Conservation (phyloP, 1,284 basidiomycete species). For the Melampsora medusae region DNA sequence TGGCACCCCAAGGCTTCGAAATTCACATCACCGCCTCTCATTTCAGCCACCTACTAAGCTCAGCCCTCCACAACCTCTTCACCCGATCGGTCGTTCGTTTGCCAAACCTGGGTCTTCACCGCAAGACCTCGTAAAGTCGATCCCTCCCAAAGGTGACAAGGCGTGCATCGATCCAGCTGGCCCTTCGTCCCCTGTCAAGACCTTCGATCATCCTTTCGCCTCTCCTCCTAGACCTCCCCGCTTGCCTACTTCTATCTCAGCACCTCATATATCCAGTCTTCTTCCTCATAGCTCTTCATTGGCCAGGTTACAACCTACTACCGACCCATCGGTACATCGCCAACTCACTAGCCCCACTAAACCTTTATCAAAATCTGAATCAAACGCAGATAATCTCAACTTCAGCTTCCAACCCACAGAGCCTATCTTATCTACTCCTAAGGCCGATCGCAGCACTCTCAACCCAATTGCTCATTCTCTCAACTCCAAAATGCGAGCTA, state of each 20-base stretch:
- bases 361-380: background rate
- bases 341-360: background rate
- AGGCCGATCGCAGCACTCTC: background rate
- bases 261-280: constrained; percentile 4
- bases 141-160: background rate
- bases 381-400: background rate
- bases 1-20: background rate
- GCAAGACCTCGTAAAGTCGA: background rate
- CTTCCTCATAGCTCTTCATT: background rate
- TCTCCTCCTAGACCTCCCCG: background rate
- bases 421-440: background rate
- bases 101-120: background rate
- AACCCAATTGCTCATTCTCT: background rate
- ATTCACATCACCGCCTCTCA: constrained; percentile 4
- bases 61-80: background rate
- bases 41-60: background rate
- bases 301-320: background rate
- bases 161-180: background rate
- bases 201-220: background rate
- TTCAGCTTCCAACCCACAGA: background rate
- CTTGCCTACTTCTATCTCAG: background rate
- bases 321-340: background rate
- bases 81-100: background rate
- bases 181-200: background rate
- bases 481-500: constrained; percentile 1